phyloP scores from a whole-genome alignment of 768 basidiomycete species.

The Mycena galopus region DNA sequence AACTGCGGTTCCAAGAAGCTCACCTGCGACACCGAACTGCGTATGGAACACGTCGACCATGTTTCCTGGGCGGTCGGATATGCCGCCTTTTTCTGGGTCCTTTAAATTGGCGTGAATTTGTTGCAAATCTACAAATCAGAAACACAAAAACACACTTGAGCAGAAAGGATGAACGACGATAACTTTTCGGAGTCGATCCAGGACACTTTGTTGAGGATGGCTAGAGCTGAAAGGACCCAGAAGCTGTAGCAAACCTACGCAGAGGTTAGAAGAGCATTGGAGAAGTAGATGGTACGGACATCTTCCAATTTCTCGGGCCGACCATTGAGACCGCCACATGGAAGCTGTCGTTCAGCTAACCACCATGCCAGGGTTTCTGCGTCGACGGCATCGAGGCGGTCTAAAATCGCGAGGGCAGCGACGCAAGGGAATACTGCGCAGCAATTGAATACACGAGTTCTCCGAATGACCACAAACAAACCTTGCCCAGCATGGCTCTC shows the following conservation, averaged over 20 bases:
- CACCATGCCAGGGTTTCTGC: conserved; percentile 89
- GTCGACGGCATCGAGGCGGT: conserved; percentile 85
- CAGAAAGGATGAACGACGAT: conserved; percentile 84
- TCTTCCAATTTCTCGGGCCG: conserved; percentile 98
- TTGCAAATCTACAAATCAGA: not conserved
- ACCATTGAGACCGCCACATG: conserved; percentile 95
- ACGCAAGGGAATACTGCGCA: conserved; percentile 88
- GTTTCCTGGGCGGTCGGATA: conserved; percentile 93
- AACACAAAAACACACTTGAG: conserved; percentile 68
- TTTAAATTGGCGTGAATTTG: too few relatives aligned
- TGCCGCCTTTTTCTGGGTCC: conserved; percentile 93
- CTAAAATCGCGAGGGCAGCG: conserved; percentile 89
- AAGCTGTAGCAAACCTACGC: conserved; percentile 95
- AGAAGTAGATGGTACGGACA: conserved; percentile 58
- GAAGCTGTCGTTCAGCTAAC: conserved; percentile 93
- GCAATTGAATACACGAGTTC: not conserved
- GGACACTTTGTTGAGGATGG: conserved; percentile 82
- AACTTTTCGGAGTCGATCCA: conserved; percentile 93
- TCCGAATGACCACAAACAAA: conserved; percentile 48
- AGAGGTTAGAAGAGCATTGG: not conserved
- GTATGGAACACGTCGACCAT: conserved; percentile 99
- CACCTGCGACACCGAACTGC: conserved; percentile 89
- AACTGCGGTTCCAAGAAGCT: not conserved
- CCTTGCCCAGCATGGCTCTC: conserved; percentile 96
- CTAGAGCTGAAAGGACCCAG: conserved; percentile 92